These are phyloP conservation scores for Delonix regia DNA, from an alignment of 306 rosid genomes.

Conservation along the genomic window DNA sequence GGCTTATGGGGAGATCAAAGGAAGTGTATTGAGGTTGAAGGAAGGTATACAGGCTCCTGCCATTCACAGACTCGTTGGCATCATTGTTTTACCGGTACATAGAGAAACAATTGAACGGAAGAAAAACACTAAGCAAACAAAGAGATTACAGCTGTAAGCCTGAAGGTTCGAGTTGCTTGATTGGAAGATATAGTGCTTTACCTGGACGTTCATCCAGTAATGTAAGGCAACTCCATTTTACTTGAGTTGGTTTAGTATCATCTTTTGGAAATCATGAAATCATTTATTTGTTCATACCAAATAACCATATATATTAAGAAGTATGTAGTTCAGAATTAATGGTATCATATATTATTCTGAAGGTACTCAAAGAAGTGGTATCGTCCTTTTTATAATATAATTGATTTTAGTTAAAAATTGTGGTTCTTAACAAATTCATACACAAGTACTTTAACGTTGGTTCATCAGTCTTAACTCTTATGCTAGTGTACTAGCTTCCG, in stretches of 20 bases:
- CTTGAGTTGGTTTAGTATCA: background rate
- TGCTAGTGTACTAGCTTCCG: background rate
- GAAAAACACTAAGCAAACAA: conserved; percentile 15
- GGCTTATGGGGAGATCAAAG: conserved; percentile 7
- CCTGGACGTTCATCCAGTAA: conserved; percentile 19
- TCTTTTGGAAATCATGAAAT: background rate
- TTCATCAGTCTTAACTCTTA: background rate
- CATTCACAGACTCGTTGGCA: background rate
- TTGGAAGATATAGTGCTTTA: conserved; percentile 27
- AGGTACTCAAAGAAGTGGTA: background rate
- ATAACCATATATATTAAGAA: background rate
- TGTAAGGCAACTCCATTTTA: background rate
- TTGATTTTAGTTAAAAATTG: background rate
- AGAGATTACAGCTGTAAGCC: conserved; percentile 1
- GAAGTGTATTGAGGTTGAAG: conserved; percentile 17
- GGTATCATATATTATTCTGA: background rate
- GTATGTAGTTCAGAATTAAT: background rate
- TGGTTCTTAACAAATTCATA: background rate
- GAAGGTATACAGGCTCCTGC: conserved; percentile 2
- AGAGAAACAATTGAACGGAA: conserved; percentile 19
- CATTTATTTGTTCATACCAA: background rate
- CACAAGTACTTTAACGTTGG: background rate
- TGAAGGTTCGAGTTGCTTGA: conserved; percentile 5
- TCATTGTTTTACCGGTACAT: conserved; percentile 15
- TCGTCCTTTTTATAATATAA: background rate